Conservation (phyloP, 345 rosid species). For the Eucalyptus tenuipes region DNA sequence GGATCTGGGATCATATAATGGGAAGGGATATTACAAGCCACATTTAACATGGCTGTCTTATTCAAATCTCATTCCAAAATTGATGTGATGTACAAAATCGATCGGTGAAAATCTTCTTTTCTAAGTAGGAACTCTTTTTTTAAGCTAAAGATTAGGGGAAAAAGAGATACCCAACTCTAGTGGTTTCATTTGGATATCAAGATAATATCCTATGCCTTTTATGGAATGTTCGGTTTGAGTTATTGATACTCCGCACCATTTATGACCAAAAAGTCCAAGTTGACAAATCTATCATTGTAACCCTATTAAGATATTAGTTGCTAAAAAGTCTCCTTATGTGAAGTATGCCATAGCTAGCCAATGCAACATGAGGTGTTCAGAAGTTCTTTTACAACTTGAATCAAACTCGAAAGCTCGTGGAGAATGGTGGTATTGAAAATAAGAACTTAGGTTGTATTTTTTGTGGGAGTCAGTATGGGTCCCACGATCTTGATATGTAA, state of each 20-base stretch:
- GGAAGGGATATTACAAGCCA: background rate
- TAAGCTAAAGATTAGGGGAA: background rate
- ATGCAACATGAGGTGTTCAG: background rate
- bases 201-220: background rate
- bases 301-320: background rate
- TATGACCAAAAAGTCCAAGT: background rate
- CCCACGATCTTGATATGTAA: background rate
- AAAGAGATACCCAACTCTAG: background rate
- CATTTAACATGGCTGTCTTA: background rate
- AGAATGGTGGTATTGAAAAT: background rate
- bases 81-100: background rate
- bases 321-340: background rate
- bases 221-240: background rate
- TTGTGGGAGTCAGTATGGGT: background rate
- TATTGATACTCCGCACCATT: background rate
- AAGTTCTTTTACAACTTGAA: background rate
- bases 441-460: background rate
- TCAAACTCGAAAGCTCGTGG: background rate
- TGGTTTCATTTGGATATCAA: background rate
- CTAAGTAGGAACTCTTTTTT: background rate
- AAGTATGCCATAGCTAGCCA: background rate
- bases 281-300: background rate
- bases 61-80: background rate
- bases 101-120: background rate
- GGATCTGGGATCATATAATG: background rate